Evolutionary conservation across 164 flowering plant genomes (phyloP), one percentile per base, ranked within the genome.

Genomic region (Umbilicus rupestris): DNA sequence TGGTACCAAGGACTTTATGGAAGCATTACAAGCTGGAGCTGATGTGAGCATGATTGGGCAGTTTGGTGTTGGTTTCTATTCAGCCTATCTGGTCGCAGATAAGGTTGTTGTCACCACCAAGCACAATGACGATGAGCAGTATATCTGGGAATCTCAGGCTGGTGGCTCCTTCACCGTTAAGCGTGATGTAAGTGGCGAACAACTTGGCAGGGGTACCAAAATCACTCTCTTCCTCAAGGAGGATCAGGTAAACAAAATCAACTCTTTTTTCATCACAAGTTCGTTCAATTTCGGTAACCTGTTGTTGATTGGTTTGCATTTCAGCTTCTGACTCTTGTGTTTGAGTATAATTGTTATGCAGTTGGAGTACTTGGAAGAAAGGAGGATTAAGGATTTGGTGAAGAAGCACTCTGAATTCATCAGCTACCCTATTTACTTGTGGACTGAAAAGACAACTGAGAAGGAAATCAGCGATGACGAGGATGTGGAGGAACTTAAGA

Each of bases 401-500:
- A 85, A 84, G 83, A 83, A 85, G 80, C 89, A 83, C 67, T 85
- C 89, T 22, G 90, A 84, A 68, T 85, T 85, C 73, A 85, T 85
- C 52, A 85, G 90, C 77, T 84, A 85, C 62, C 90, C 87, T 0
- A 85, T 85, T 42, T 82, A 79, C 62, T 78, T 85, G 8, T 84
- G 87, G 87, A 75, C 82, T 4, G 87, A 85, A 78, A 85, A 84
- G 65, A 84, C 86, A 3, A 81, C 82, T 3, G 86, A 84, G 79
- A 86, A 85, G 37, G 87, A 85, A 62, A 72, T 84, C 39, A 82
- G 85, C 45, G 90, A 84, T 44, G 86, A 82, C 64, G 90, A 86
- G 55, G 87, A 84, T 19, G 90, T 84, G 3, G 90, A 85, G 2
- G 87, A 78, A 26, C 72, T 79, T 7, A 83, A 84, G 79, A 83